Base-by-base conservation (phyloP, 805 yeast genomes). In the Saturnispora diversa region DNA sequence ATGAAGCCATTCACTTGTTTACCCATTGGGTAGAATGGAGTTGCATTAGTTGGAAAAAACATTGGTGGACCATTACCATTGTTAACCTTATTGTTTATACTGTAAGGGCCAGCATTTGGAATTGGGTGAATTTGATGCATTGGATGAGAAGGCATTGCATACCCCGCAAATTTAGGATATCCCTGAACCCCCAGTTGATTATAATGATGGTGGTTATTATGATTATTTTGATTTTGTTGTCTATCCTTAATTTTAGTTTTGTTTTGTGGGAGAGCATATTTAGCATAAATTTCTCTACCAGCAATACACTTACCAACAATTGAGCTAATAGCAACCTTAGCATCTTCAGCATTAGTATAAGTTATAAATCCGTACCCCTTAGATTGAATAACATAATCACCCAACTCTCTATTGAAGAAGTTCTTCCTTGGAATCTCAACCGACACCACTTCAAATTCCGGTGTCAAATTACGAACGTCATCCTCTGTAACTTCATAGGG, bases 341-440 rank as follows among this genome's bases (percentile, higher is more conserved):
- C 94, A 33, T 69, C 68, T 37, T 73, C 82, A 49, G 77, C 75
- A 44, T 69, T 63, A 37, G 74, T 67, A 49, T 80, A 76, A 48
- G 72, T 72, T 47, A 77, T 74, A 54, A 80, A 75, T 1, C 70
- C 76, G 46, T 50, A 55, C 34, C 65, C 65, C 42, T 53, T 54
- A 5, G 60, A 54, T 31, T 52, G 53, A 31, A 49, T 44, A 26
- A 55, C 48, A 9, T 40, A 46, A 22, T 51, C 45, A 27, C 53
- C 52, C 32, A 48, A 36, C 16, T 43, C 49, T 45, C 52, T 51
- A 39, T 53, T 48, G 43, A 48, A 48, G 32, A 44, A 54, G 25
- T 46, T 45, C 44, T 54, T 54, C 6, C 52, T 50, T 37, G 65
- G 64, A 31, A 61, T 47, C 43, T 60, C 63, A 29, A 60, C 57